Evolutionary conservation across 2,329 filamentous ascomycete genomes (phyloP), one percentile per base, ranked within the genome.

Genomic region (Trichoderma sp.): DNA sequence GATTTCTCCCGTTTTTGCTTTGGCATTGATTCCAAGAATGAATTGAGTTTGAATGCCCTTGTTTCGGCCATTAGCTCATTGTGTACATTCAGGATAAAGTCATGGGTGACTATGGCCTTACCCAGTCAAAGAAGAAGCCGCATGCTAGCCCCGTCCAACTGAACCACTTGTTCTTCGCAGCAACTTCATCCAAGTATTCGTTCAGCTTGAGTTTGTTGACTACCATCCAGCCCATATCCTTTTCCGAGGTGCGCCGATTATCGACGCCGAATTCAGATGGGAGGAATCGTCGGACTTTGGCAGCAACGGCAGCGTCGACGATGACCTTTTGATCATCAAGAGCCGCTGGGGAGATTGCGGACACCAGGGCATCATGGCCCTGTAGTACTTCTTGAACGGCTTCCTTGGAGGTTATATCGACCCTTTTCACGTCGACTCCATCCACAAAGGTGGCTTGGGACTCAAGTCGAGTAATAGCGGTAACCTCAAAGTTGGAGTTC

Each of bases 61-160:
- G 21, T 29, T 7, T 37, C 47, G 2, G 13, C 11, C 35, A 8
- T 63, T 31, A 64, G 61, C 21, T 19, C 16, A 13, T 43, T 13
- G 31, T 31, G 3, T 11, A 29, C 31, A 21, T n/a, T 29, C 13
- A 14, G 2, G 14, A 29, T 14, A 16, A 19, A 4, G 0, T 16
- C 11, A 16, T 53, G 11, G 49, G 8, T 2, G 10, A 6, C 16
- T 14, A 33, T 10, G n/a, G 7, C 10, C 52, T 33, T 47, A 65
- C 62, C 52, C 52, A 65, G 35, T 64, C 61, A 43, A 65, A 56
- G 24, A 65, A 57, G 4, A 56, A 31, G 10, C 62, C 52, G 33
- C 55, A 52, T 40, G 49, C 49, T 13, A 65, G n/a, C 3, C 52
- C 62, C 11, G 52, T 47, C 52, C 52, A 57, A 19, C 24, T 55